Conservation (phyloP, 371 early-diverging fungal species). For the Dentiscutata heterogama region DNA sequence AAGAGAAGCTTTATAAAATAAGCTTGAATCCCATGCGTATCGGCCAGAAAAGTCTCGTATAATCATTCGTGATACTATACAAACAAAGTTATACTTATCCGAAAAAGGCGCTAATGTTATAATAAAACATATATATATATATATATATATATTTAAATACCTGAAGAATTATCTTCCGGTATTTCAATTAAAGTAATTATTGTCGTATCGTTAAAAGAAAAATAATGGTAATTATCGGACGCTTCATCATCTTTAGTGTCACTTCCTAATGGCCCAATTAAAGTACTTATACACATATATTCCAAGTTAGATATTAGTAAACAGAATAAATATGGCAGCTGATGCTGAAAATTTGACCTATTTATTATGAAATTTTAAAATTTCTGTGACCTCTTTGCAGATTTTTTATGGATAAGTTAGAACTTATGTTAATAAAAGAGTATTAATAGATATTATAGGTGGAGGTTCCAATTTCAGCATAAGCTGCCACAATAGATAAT, state of each 20-base stretch:
- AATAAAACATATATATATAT: neutral
- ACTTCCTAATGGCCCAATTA: slow-evolving; percentile 6
- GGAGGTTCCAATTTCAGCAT: too few species aligned
- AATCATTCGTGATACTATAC: slow-evolving; percentile 64
- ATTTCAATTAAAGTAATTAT: slow-evolving; percentile 54
- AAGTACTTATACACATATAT: slow-evolving; percentile 17
- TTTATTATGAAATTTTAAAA: too few species aligned
- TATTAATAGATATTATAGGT: too few species aligned
- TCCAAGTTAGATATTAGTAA: too few species aligned
- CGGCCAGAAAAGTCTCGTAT: slow-evolving; percentile 82
- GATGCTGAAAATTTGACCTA: too few species aligned
- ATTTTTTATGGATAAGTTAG: too few species aligned
- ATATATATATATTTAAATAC: neutral
- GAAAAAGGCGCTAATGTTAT: neutral
- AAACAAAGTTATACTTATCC: neutral
- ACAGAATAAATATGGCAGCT: too few species aligned
- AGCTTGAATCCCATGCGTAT: slow-evolving; percentile 81
- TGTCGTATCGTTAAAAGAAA: slow-evolving; percentile 55
- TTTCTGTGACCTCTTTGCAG: too few species aligned
- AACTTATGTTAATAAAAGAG: too few species aligned
- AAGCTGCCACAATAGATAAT: too few species aligned
- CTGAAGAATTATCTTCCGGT: slow-evolving; percentile 26
- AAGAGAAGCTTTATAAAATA: slow-evolving; percentile 64
- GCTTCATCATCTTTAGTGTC: slow-evolving; percentile 34
- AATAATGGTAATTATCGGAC: slow-evolving; percentile 48